phyloP scores from a whole-genome alignment of 2,329 filamentous ascomycete genomes.

The Chaetomium sp. region DNA sequence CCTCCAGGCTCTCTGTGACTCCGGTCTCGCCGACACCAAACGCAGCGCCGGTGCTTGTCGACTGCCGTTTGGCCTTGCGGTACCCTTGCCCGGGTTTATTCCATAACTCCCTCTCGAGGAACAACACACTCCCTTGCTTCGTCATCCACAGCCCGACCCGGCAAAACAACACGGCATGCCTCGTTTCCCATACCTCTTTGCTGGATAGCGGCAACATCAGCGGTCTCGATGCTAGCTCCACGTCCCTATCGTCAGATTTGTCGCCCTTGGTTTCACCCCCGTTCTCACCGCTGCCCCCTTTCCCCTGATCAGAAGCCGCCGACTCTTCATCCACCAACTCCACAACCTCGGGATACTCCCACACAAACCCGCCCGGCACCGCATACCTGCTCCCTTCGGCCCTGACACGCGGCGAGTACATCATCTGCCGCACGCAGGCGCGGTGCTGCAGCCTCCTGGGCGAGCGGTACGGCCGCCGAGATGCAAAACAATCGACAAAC shows the following conservation, averaged over 20 bases:
- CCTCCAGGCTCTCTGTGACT: constrained; percentile 23
- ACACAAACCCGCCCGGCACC: not conserved
- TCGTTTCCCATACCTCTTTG: constrained; percentile 2
- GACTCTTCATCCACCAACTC: not conserved
- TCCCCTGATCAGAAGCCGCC: not conserved
- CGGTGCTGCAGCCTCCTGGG: not conserved
- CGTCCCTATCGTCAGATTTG: not conserved
- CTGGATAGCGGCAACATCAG: too few relatives aligned
- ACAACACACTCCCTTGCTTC: constrained; percentile 26
- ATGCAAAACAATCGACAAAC: not conserved
- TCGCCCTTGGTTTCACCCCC: not conserved
- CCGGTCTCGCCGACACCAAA: not conserved
- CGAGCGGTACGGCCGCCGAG: not conserved
- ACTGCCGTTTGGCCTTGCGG: not conserved
- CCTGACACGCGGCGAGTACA: too few relatives aligned
- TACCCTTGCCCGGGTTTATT: not conserved
- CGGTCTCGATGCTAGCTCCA: too few relatives aligned
- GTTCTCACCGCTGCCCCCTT: not conserved
- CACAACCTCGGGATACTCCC: constrained; percentile 7
- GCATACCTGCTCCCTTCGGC: not conserved
- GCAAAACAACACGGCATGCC: constrained; percentile 26
- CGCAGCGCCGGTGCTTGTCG: not conserved
- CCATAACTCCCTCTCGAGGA: constrained; percentile 29
- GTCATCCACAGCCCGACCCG: constrained; percentile 31
- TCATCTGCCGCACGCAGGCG: not conserved